Evolutionary conservation across 2,329 filamentous ascomycete genomes (phyloP), one percentile per base, ranked within the genome.

Genomic region (Aspergillus alliaceus): DNA sequence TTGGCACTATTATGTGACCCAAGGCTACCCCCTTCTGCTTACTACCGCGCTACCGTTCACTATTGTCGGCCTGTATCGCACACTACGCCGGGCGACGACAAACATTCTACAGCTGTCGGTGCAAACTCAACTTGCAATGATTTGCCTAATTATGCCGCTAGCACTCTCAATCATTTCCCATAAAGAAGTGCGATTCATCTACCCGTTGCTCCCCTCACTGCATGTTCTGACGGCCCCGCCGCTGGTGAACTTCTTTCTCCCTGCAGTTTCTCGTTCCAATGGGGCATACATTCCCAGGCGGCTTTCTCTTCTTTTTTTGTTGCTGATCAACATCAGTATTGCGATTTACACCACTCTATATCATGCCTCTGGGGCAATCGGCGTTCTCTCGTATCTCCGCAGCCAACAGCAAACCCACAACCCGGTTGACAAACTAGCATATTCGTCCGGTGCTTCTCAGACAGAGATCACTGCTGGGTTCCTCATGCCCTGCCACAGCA

Each of bases 151-250:
- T 29, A 89, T 88, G 56, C 76, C 90, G 9, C 71, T 77, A 1
- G 73, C 80, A 2, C 82, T 98, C 32, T 96, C 91, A 1, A 70
- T 90, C 47, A 90, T 98, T 64, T 87, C 91, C 1, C 95, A 99
- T 78, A 99, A 99, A 74, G 95, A 99, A 80, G 90, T 96, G 66
- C 91, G 95, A 68, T 99, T 99, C 79, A 90, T 98, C 64, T 96
- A 96, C 68, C 93, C 95, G 1, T 83, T 99, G 18, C 83, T 98
- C 1, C 93, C 95, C 1, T 83, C 88, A n/a, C 82, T 99, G 6
- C 91, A 95, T 71, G 79, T 96, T 60, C 79, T 98, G 37, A 86
- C 90, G 1, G 91, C 91, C 0, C 84, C 86, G 0, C 82, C 86
- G 2, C 75, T 90, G 15, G 79, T 84, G 2, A 73, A 79, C 8